Evolutionary conservation across 2,329 filamentous ascomycete species (phyloP).

Genomic region (Aspergillus hortae): DNA sequence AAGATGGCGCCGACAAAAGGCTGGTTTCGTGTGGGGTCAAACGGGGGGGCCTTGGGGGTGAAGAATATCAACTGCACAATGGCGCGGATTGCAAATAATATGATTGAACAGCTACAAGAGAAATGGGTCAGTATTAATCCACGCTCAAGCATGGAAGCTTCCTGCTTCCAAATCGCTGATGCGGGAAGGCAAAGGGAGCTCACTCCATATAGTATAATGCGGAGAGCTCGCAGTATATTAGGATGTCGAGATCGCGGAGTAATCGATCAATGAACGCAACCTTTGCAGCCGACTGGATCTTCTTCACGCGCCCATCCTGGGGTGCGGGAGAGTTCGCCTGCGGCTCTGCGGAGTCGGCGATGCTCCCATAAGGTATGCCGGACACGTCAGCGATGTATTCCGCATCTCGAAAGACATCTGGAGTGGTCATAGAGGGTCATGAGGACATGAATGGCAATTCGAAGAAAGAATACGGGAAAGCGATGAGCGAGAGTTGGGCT

Average conservation of each 20-base stretch:
- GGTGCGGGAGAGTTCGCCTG: constrained; percentile 14
- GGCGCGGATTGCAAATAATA: constrained; percentile 54
- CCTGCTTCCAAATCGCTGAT: not conserved
- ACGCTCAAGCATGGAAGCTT: not conserved
- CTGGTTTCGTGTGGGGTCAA: constrained; percentile 49
- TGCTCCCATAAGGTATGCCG: constrained; percentile 33
- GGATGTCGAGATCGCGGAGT: constrained; percentile 55
- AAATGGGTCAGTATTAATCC: constrained; percentile 1
- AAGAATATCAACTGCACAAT: constrained; percentile 57
- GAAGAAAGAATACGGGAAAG: constrained; percentile 4
- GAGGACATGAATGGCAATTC: constrained; percentile 28
- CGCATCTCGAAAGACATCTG: constrained; percentile 45
- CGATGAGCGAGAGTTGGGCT: constrained; percentile 1
- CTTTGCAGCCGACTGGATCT: constrained; percentile 38
- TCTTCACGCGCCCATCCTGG: constrained; percentile 28
- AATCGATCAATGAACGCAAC: constrained; percentile 52
- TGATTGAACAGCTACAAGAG: constrained; percentile 52
- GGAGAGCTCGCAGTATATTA: constrained; percentile 60
- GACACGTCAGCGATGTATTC: constrained; percentile 46
- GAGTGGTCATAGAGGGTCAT: constrained; percentile 48
- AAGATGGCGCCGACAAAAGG: constrained; percentile 55
- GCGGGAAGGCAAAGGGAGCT: constrained; percentile 19
- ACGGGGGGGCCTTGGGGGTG: constrained; percentile 55
- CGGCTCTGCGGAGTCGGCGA: constrained; percentile 13
- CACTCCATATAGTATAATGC: constrained; percentile 63